Base-by-base conservation (phyloP, 768 basidiomycete species). In the Scleroderma bovista region DNA sequence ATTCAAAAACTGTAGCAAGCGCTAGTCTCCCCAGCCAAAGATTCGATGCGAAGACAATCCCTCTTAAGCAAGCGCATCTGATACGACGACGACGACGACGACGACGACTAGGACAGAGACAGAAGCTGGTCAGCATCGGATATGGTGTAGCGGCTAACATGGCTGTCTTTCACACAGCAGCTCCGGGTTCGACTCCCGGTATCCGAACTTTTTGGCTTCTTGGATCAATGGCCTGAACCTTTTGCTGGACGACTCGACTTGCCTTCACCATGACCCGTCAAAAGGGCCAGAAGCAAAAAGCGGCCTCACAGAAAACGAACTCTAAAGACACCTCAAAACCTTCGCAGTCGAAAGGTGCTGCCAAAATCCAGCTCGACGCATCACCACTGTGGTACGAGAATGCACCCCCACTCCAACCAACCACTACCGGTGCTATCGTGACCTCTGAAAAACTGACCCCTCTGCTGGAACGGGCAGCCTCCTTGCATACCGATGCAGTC, bases 331-430 rank as follows among this genome's bases (percentile, higher is more conserved):
- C 22, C 41, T 17, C 41, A 26, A 43, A 43, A n/a, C 12, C 22
- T 12, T 26, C 24, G 24, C 24, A 43, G 16, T 15, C 41, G n/a
- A 43, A 43, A 29, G 13, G 16, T 17, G n/a, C 12, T n/a, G 2
- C 26, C n/a, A 20, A 37, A 11, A 19, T 32, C 39, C 56, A 66
- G 13, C 48, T 76, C 20, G 60, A 69, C 15, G 64, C 70, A 0
- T 60, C 63, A 10, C 56, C 83, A 2, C 72, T 75, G 41, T 87
- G 85, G 86, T 80, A 86, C 59, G 61, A 68, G 43, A 64, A 69
- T 10, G 55, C 24, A 45, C 20, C 44, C 44, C 10, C 32, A 9
- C 44, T 15, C 67, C 16, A 34, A 61, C 1, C 47, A 67, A 3
- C 44, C 65, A 9, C 57, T 17, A n/a, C 15, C 6, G 19, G 10